Base-by-base conservation (phyloP, 208 protist genomes). In the Endotrypanum monterogeii region DNA sequence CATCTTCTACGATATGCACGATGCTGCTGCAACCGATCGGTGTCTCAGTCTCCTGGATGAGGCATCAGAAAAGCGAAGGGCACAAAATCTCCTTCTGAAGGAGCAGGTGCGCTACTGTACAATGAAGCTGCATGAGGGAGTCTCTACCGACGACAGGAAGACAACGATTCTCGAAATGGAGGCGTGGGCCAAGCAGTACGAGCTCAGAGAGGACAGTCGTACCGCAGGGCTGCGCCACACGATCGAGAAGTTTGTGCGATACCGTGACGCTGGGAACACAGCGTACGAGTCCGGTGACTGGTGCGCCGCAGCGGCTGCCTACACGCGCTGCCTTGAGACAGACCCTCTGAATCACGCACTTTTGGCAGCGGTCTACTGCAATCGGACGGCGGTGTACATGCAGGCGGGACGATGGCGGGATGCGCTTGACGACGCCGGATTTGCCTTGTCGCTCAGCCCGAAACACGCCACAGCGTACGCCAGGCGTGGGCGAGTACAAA, bases 311-410 rank as follows among this genome's bases (percentile, higher is more conserved):
- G 75, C 86, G 20, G 61, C 62, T 23, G 89, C 86, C 50, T 94
- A 96, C 78, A 91, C 89, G 20, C 83, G 79, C 30, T 90, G 85
- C 71, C 84, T 95, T 50, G 71, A 85, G 44, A 56, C 89, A 46
- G 87, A 93, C 79, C 80, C 85, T 55, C 70, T 72, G 25, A 95
- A 96, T 74, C 62, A 73, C 28, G 88, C 84, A 20, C 83, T 97
- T 23, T 73, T 93, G 32, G 82, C 87, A 28, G 74, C 86, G 37
- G 89, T 88, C 5, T 87, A 94, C 75, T 93, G 89, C 75, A 95
- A 96, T 66, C 89, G 93, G 20, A 85, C 90, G 23, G 89, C 93
- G n/a, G 85, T 90, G 48, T 86, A 83, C 60, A 94, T 95, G 78
- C 89, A 97, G 80, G 65, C 73, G 37, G 83, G 79, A 0, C 78